Evolutionary conservation across 495 filamentous ascomycete species (phyloP).

Genomic region (Xylaria longipes): DNA sequence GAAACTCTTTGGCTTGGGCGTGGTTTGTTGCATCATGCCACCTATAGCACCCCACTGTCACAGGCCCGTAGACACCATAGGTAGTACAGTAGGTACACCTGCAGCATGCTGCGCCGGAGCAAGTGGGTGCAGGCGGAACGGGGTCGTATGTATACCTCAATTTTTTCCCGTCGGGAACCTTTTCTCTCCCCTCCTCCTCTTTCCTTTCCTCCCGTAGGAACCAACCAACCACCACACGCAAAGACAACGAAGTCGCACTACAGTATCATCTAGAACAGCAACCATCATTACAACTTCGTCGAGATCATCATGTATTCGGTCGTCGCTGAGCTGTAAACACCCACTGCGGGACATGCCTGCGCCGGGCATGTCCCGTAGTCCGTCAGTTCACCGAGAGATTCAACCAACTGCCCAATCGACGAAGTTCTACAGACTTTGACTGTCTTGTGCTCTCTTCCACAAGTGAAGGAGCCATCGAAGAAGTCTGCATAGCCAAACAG

Average conservation of each 20-base stretch:
- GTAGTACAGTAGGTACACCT: background rate
- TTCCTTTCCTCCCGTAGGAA: slow-evolving; percentile 41
- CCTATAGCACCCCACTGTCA: background rate
- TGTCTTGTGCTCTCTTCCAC: slow-evolving; percentile 45
- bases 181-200: slow-evolving; percentile 42
- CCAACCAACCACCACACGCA: slow-evolving; percentile 40
- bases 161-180: slow-evolving; percentile 41
- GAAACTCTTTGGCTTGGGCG: slow-evolving; percentile 14
- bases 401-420: slow-evolving; percentile 74
- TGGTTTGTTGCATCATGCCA: slow-evolving; percentile 17
- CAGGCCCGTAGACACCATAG: background rate
- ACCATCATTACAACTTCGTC: slow-evolving; percentile 71
- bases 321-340: slow-evolving; percentile 93
- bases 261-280: slow-evolving; percentile 47
- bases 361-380: slow-evolving; percentile 64
- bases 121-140: slow-evolving; percentile 17
- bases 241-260: slow-evolving; percentile 77
- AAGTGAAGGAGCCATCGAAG: slow-evolving; percentile 25
- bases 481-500: slow-evolving; percentile 38
- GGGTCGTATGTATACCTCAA: slow-evolving; percentile 30
- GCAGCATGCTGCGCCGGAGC: background rate
- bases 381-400: slow-evolving; percentile 84
- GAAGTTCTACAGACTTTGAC: slow-evolving; percentile 65
- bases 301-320: slow-evolving; percentile 79
- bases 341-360: slow-evolving; percentile 74